Evolutionary conservation across 208 protist genomes (phyloP).

Genomic region (Trypanosoma conorhini): DNA sequence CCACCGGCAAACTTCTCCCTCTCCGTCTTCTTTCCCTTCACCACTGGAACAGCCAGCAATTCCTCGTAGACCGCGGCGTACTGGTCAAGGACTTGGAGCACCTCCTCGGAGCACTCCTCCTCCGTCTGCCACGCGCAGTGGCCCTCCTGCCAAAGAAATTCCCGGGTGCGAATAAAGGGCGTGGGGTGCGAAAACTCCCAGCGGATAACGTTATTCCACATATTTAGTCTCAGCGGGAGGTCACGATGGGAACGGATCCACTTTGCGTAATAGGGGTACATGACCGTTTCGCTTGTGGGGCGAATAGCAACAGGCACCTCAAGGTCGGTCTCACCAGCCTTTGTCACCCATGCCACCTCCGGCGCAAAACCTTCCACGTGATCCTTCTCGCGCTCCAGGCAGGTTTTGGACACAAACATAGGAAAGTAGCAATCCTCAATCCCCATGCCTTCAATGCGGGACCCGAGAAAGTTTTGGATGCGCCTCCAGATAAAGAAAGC

Average conservation of each 20-base stretch:
- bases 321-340: conserved; percentile 83
- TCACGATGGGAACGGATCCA: conserved; percentile 99
- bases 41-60: conserved; percentile 97
- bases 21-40: conserved; percentile 97
- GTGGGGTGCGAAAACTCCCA: conserved; percentile 99
- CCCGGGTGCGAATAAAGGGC: conserved; percentile 98
- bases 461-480: conserved; percentile 86
- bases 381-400: conserved; percentile 97
- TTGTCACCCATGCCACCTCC: conserved; percentile 95
- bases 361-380: conserved; percentile 99
- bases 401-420: conserved; percentile 97
- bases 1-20: conserved; percentile 99
- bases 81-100: conserved; percentile 95
- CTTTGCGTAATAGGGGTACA: conserved; percentile 98
- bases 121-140: conserved; percentile 94
- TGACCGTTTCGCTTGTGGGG: conserved; percentile 99
- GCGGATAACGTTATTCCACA: conserved; percentile 99
- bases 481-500: conserved; percentile 97
- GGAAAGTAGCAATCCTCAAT: conserved; percentile 99
- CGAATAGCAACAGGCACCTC: conserved; percentile 97
- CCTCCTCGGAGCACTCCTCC: conserved; percentile 95
- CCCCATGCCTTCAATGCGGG: conserved; percentile 92
- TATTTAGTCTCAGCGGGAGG: conserved; percentile 97
- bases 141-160: conserved; percentile 99
- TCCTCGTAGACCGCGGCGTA: conserved; percentile 97